phyloP scores from a whole-genome alignment of 208 protist genomes.

The Jaenimonas drosophilae region DNA sequence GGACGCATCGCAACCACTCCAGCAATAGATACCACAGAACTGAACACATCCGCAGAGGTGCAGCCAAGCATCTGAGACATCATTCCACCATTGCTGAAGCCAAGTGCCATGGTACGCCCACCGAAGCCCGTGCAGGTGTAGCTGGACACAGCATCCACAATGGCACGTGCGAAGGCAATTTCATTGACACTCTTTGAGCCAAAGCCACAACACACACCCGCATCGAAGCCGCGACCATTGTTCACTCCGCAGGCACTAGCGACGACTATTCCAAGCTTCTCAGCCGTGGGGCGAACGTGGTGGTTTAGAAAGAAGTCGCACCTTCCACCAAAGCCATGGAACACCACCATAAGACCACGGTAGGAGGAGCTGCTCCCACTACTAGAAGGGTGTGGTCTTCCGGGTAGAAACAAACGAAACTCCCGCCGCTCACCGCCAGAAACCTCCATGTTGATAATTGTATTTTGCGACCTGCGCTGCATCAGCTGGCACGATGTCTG shows the following conservation, averaged over 20 bases:
- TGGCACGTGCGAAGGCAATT: slow-evolving; percentile 24
- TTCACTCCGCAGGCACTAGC: slow-evolving; percentile 54
- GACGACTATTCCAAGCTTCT: slow-evolving; percentile 36
- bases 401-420: too few relatives aligned
- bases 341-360: slow-evolving; percentile 51
- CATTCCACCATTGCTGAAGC: slow-evolving; percentile 83
- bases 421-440: too few relatives aligned
- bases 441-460: too few relatives aligned
- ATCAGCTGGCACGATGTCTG: too few relatives aligned
- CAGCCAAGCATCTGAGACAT: slow-evolving; percentile 57
- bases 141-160: slow-evolving; percentile 10
- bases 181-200: slow-evolving; percentile 24
- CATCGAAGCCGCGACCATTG: slow-evolving; percentile 55
- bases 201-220: slow-evolving; percentile 70
- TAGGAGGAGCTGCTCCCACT: too few relatives aligned
- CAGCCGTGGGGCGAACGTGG: slow-evolving; percentile 32
- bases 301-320: slow-evolving; percentile 49
- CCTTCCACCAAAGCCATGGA: slow-evolving; percentile 59
- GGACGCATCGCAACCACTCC: slow-evolving; percentile 55
- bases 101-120: slow-evolving; percentile 39
- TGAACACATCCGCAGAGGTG: slow-evolving; percentile 18
- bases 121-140: too few relatives aligned
- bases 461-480: too few relatives aligned
- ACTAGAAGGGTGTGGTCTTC: too few relatives aligned
- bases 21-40: slow-evolving; percentile 37